Base-by-base conservation (phyloP, 306 rosid species). In the Quercus ilex region DNA sequence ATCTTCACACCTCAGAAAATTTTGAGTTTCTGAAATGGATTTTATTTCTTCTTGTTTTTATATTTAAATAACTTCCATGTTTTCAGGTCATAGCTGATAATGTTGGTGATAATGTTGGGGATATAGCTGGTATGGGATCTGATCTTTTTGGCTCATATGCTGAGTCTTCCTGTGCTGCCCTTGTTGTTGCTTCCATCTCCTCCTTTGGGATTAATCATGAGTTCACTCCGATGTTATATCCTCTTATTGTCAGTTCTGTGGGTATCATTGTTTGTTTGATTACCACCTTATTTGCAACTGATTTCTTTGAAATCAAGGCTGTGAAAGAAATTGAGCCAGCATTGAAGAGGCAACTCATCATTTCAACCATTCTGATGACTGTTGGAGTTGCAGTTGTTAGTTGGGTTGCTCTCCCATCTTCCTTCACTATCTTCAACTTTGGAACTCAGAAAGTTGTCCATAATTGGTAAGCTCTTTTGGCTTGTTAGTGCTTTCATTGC, bases 51-150 rank as follows among this genome's bases (percentile, higher is more conserved):
- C 17, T 1, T 77, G 15, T 41, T 20, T 55, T 3, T 49, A 30
- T 80, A 20, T 78, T 56, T 23, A 49, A 52, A 1, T 41, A 18
- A 51, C 69, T 38, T 51, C 62, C 25, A 13, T 86, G 30, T 71
- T 57, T 15, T 46, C 87, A 95, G 99, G 99, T 95, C 78, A 95
- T 95, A 78, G 99, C 99, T 73, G 98, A 95, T 74, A 93, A 92
- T 79, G 99, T 95, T 73, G 98, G 99, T 28, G 98, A 95, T 75
- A 95, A 95, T 85, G 99, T 95, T 82, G 99, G 99, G 41, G 99
- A 93, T 75, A 93, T 95, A 4, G 98, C 98, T n/a, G 99, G 97
- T 51, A 93, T 95, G 99, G 98, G 98, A 71, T 95, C 99, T 20
- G 99, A 95, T 78, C 97, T 95, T 65, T 93, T 95, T 79, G 99